Base-by-base conservation (phyloP, 2,329 filamentous ascomycete species). In the Esteya vermicola region DNA sequence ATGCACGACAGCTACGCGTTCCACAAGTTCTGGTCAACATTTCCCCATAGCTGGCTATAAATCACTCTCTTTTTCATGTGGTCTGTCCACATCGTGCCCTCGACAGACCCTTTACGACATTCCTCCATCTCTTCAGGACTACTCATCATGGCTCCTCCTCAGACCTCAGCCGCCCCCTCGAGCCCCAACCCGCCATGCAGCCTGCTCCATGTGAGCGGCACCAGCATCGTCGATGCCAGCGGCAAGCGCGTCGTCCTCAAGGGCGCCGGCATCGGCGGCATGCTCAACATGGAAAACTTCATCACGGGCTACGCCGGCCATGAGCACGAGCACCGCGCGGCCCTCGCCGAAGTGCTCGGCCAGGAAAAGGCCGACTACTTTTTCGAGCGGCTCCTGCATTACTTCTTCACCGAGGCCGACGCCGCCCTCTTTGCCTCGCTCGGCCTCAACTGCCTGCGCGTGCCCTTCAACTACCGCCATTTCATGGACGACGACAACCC, bases 391-490 rank as follows among this genome's bases (percentile, higher is more conserved):
- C 64, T 64, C 53, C 53, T 71, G 2, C 57, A 70, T 39, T 64
- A 74, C 50, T 75, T 72, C 58, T 75, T 75, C 54, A 68, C 63
- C 4, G 62, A 66, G 16, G 55, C 56, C 6, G 72, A 76, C 44
- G 70, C 72, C 25, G 61, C 63, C 37, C 74, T 72, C 53, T 67
- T 72, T 45, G 64, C 68, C 7, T 64, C 58, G 3, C 54, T 70
- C 3, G 68, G 68, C 1, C 54, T 76, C 19, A 76, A 75, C 51
- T 75, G 68, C 50, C 57, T 75, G n/a, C 63, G 72, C 2, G 52
- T 76, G 20, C 70, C 71, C 2, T 71, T 76, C 54, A 75, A 75
- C 49, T 70, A 75, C 49, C 61, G 64, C 1, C 65, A 69, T 49
- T 68, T 70, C 40, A 61, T 67, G 45, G 64, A 69, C 45, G 61